Evolutionary conservation across 2,329 filamentous ascomycete species (phyloP).

Genomic region (Penicillium sp.): DNA sequence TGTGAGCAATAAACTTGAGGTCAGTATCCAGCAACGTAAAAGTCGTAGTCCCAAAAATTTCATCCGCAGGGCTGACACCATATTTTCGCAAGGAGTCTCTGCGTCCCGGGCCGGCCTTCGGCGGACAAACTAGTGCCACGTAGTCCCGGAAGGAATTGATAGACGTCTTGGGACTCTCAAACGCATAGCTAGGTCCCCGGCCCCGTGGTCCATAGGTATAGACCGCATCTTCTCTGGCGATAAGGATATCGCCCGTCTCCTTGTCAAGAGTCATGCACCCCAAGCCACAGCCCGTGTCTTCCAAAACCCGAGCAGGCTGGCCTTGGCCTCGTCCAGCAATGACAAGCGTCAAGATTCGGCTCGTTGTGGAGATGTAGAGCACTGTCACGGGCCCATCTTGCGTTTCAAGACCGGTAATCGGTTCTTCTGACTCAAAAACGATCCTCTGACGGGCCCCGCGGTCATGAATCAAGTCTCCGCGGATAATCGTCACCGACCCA

Average conservation of each 20-base stretch:
- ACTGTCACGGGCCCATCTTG: conserved; percentile 64
- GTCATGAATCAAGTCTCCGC: conserved; percentile 93
- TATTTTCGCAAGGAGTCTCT: conserved; percentile 69
- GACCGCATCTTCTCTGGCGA: conserved; percentile 92
- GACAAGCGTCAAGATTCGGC: conserved; percentile 77
- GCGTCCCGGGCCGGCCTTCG: conserved; percentile 54
- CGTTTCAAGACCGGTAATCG: conserved; percentile 86
- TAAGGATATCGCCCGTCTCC: conserved; percentile 76
- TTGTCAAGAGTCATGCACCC: conserved; percentile 90
- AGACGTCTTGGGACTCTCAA: conserved; percentile 83
- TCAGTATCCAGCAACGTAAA: conserved; percentile 92
- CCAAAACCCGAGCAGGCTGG: conserved; percentile 79
- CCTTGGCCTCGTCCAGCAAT: conserved; percentile 88
- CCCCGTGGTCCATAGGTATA: conserved; percentile 89
- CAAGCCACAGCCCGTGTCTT: conserved; percentile 86
- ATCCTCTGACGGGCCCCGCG: conserved; percentile 90
- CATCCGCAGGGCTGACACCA: conserved; percentile 68
- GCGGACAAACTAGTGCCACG: conserved; percentile 80
- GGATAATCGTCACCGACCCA: conserved; percentile 86
- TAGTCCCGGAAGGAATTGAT: conserved; percentile 81
- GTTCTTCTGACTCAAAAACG: conserved; percentile 95
- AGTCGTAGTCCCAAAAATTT: conserved; percentile 79
- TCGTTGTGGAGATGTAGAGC: conserved; percentile 88
- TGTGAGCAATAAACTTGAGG: conserved; percentile 83
- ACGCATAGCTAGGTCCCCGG: conserved; percentile 81